Conservation (phyloP, 208 protist genomes). For the Leishmania martiniquensis region DNA sequence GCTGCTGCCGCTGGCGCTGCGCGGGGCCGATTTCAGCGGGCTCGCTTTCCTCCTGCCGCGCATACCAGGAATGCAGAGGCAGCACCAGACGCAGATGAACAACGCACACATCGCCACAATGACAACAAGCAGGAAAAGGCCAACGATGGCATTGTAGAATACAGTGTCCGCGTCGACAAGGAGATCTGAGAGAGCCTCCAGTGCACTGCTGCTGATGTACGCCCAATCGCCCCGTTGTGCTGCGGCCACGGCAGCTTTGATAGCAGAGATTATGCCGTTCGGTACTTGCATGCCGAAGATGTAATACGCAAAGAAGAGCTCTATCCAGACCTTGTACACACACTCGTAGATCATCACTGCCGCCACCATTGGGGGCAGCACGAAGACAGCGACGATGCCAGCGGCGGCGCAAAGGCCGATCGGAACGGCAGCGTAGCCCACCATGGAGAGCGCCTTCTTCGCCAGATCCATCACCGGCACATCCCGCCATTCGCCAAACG, state of each 20-base stretch:
- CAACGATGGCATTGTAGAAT: conserved; percentile 62
- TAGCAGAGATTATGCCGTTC: conserved; percentile 28
- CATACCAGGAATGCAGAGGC: conserved; percentile 21
- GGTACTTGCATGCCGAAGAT: conserved; percentile 47
- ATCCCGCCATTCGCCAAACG: conserved; percentile 7
- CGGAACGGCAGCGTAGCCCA: conserved; percentile 40
- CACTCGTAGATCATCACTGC: conserved; percentile 39
- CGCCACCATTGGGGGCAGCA: conserved; percentile 43
- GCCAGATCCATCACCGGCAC: conserved; percentile 19
- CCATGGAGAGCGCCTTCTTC: conserved; percentile 22
- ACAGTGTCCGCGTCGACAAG: conserved; percentile 22
- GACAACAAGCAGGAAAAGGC: conserved; percentile 32
- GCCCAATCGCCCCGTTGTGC: conserved; percentile 38
- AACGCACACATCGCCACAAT: conserved; percentile 29
- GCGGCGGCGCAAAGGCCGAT: conserved; percentile 28
- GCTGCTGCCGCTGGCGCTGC: background rate
- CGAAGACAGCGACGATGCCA: conserved; percentile 30
- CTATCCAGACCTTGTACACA: conserved; percentile 66
- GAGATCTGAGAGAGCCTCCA: conserved; percentile 36
- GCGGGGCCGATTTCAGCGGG: background rate
- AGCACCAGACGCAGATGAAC: conserved; percentile 25
- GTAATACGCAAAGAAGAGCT: conserved; percentile 72
- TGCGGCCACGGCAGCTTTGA: conserved; percentile 25
- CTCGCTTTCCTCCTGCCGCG: conserved; percentile 10
- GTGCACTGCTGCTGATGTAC: conserved; percentile 17